phyloP scores from a whole-genome alignment of 1,284 basidiomycete genomes.

The Trametes versicolor region DNA sequence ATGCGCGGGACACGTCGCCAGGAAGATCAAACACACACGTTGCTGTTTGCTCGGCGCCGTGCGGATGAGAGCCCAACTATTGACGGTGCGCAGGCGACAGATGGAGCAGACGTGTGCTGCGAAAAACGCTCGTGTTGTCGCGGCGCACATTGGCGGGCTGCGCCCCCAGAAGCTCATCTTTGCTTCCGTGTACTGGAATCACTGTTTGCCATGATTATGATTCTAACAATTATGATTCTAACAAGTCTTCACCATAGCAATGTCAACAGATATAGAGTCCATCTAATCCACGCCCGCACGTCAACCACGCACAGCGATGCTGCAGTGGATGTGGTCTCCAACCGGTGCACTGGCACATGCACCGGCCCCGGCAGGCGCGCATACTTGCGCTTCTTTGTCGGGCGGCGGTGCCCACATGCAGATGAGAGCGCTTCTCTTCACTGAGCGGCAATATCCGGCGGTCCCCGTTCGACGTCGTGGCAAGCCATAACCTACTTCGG shows the following conservation, averaged over 20 bases:
- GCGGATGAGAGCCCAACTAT: neutral
- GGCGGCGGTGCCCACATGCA: neutral
- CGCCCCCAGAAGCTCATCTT: slow-evolving; percentile 7
- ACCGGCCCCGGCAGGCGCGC: neutral
- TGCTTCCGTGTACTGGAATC: neutral
- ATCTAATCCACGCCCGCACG: neutral
- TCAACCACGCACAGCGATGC: neutral
- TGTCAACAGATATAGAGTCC: too few relatives aligned
- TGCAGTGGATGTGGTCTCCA: neutral
- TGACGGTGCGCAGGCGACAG: slow-evolving; percentile 9
- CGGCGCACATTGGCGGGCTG: neutral
- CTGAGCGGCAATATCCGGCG: too few relatives aligned
- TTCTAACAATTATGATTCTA: too few relatives aligned
- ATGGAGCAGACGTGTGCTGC: neutral
- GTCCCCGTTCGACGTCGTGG: too few relatives aligned
- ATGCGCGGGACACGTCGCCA: neutral
- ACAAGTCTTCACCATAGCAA: slow-evolving; percentile 1
- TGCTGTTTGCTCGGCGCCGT: neutral
- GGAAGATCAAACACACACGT: neutral
- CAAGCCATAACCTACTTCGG: too few relatives aligned
- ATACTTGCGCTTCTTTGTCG: neutral
- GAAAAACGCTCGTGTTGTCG: slow-evolving; percentile 1
- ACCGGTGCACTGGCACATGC: neutral
- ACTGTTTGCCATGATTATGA: neutral
- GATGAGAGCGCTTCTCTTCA: too few relatives aligned